Base-by-base conservation (phyloP, 2,329 filamentous ascomycete species). In the Achaetomium macrosporum region DNA sequence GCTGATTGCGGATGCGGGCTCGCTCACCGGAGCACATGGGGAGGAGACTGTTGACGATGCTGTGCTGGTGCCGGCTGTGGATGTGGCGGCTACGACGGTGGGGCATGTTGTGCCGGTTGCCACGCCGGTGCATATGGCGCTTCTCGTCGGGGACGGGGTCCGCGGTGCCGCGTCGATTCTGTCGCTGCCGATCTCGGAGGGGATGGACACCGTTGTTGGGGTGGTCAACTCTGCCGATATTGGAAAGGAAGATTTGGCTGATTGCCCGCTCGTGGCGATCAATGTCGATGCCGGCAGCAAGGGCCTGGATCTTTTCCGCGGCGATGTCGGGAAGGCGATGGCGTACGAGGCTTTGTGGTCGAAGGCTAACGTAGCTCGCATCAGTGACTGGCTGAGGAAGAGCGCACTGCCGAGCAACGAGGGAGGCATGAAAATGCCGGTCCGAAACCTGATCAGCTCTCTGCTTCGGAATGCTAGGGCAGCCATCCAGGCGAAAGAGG, bases 51-150 rank as follows among this genome's bases (percentile, higher is more conserved):
- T 62, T 49, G 61, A 68, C 54, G 85, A 91, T 57, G 75, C 81
- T 0, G 73, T 91, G 12, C 76, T 96, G n/a, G 85, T 89, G 16
- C 90, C 90, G 2, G 77, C 77, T 0, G 78, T 95, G 33, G 83
- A 88, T 17, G 87, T 88, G 40, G 81, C 81, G 1, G 78, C 75
- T 6, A 83, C 85, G 13, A 77, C 76, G 55, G 81, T 80, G 15
- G 83, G 84, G 9, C 76, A 82, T 56, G 78, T 82, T 52, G 83
- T 83, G 12, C 78, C 83, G 15, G 76, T 93, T 40, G 82, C 83
- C 7, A 90, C 89, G 42, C 91, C 92, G 0, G 90, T 96, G 1
- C 92, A 97, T 65, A 88, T 85, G 65, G 82, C 85, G 1, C 70
- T 96, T 15, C 63, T 96, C 10, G 78, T 95, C 9, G 84, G 83